Evolutionary conservation across 371 early-diverging fungal genomes (phyloP).

Genomic region (Mortierella sp.): DNA sequence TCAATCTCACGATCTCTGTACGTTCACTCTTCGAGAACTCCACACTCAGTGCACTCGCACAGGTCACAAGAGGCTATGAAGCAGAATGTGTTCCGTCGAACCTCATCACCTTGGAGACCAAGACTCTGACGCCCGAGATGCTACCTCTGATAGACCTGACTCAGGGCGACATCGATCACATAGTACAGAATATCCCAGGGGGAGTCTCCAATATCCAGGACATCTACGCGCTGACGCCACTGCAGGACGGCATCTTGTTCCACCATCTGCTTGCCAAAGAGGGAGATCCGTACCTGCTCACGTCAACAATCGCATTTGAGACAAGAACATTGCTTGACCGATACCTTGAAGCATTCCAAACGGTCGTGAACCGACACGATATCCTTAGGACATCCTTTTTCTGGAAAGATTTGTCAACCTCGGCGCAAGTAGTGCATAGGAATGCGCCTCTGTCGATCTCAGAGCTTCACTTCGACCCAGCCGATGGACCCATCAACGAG

Average conservation of each 20-base stretch:
- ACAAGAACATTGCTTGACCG: conserved; percentile 11
- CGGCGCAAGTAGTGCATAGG: conserved; percentile 15
- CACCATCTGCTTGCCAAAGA: conserved; percentile 7
- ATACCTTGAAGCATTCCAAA: conserved; percentile 18
- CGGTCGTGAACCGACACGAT: conserved; percentile 16
- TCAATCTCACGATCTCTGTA: conserved; percentile 8
- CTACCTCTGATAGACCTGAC: conserved; percentile 9
- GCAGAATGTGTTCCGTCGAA: conserved; percentile 3
- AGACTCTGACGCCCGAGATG: conserved; percentile 12
- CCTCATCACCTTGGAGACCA: conserved; percentile 11
- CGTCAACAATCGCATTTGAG: background rate
- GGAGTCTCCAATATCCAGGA: conserved; percentile 21
- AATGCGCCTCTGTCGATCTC: conserved; percentile 1
- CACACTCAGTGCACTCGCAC: conserved; percentile 12
- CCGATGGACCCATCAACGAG: conserved; percentile 11
- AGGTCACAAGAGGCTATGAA: background rate
- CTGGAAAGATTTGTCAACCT: conserved; percentile 13
- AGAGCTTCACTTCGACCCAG: conserved; percentile 11
- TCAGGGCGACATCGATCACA: conserved; percentile 17
- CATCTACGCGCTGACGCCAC: conserved; percentile 13
- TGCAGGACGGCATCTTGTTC: conserved; percentile 26
- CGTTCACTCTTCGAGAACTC: conserved; percentile 16
- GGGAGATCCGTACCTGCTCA: conserved; percentile 12
- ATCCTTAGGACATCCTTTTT: conserved; percentile 12
- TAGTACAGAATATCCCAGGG: conserved; percentile 1